Evolutionary conservation across 1,139 yeast genomes (phyloP), one percentile per base, ranked within the genome.

Genomic region (Yamadazyma blattariae): DNA sequence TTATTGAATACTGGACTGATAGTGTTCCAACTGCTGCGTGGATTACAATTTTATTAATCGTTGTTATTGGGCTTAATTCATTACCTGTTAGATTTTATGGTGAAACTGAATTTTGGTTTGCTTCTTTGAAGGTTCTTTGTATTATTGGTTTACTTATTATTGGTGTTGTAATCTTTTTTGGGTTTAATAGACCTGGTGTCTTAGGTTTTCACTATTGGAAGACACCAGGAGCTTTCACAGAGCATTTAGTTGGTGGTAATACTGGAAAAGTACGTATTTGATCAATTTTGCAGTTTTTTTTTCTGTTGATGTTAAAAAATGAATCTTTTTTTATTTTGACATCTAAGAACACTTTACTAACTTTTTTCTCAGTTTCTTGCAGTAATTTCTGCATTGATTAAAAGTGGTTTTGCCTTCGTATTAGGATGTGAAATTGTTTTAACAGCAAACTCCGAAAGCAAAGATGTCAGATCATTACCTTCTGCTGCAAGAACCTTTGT

Each of bases 1-100:
- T 85, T 48, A 66, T 85, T 30, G 87, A 83, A 51, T 85, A 71
- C 52, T 85, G 95, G 94, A 59, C 55, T 13, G 48, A 53, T 22
- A 42, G 43, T 20, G 60, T 59, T 12, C 55, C 54, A 22, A 48
- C 54, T 26, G 64, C 57, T 11, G 54, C 56, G n/a, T 61, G 52
- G 52, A 55, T 61, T 26, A 46, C 63, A 4, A 46, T 57, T 24
- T 57, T 56, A 31, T 52, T 50, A n/a, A 34, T 58, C 5, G 43
- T 58, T 6, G 48, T 57, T 27, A 44, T 59, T 15, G 45, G 42
- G 5, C 39, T 52, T 18, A 61, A 61, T 39, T 40, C 48, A n/a
- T 51, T 51, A 29, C 52, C 52, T 10, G 54, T 60, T n/a, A 48
- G 51, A 32, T 53, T 48, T 38, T 61, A 58, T 38, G 67, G 67